Conservation (phyloP, 495 filamentous ascomycete genomes). For the Tetracladium marchalianum region DNA sequence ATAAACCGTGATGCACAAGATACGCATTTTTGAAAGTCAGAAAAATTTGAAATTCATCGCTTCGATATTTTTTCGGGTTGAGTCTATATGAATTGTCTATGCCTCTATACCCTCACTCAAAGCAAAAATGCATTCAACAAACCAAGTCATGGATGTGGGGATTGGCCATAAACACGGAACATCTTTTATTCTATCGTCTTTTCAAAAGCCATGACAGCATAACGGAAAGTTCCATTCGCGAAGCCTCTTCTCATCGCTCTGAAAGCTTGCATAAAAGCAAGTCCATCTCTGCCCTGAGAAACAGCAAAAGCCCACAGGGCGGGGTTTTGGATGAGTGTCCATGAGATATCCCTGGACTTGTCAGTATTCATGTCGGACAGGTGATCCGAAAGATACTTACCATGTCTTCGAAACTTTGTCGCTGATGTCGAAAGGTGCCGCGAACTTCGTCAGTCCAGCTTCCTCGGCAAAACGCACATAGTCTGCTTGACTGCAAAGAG, state of each 20-base stretch:
- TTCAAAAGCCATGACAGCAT: slow-evolving; percentile 46
- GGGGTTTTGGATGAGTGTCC: slow-evolving; percentile 44
- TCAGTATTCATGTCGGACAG: background rate
- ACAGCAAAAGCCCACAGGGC: slow-evolving; percentile 47
- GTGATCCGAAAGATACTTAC: slow-evolving; percentile 27
- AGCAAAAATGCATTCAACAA: background rate
- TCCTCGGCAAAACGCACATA: slow-evolving; percentile 36
- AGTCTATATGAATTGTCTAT: too few relatives aligned
- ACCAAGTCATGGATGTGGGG: background rate
- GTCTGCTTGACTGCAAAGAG: slow-evolving; percentile 35
- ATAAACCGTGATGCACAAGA: too few relatives aligned
- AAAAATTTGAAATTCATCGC: too few relatives aligned
- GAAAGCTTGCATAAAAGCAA: slow-evolving; percentile 49
- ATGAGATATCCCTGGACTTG: slow-evolving; percentile 46
- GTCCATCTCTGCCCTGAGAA: slow-evolving; percentile 44
- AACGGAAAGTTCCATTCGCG: slow-evolving; percentile 44
- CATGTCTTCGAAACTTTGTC: slow-evolving; percentile 45
- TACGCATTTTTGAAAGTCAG: too few relatives aligned
- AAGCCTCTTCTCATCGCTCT: slow-evolving; percentile 49
- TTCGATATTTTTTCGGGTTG: too few relatives aligned
- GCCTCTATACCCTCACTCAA: too few relatives aligned
- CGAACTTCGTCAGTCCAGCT: slow-evolving; percentile 33
- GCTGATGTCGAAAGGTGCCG: slow-evolving; percentile 43
- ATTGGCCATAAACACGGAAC: background rate
- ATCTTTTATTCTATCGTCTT: slow-evolving; percentile 22